Conservation (phyloP, 2,329 filamentous ascomycete genomes). For the Trichoderma afroharzianum region DNA sequence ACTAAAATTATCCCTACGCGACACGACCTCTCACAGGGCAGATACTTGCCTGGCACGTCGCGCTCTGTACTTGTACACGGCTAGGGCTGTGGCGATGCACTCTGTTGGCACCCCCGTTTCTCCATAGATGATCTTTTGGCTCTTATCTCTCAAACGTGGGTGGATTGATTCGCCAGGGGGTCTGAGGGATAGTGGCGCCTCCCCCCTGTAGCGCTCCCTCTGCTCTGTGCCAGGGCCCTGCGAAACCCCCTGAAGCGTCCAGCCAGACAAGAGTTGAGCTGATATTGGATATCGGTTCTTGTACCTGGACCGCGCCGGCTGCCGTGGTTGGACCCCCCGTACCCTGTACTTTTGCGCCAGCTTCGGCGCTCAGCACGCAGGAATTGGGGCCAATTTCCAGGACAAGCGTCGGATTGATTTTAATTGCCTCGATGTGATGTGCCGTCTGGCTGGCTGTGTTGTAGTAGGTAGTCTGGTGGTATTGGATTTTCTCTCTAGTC, state of each 20-base stretch:
- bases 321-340: neutral
- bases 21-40: neutral
- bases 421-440: conserved; percentile 29
- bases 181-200: neutral
- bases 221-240: neutral
- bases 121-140: conserved; percentile 15
- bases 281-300: neutral
- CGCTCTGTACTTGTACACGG: conserved; percentile 2
- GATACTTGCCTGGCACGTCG: neutral
- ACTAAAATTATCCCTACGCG: neutral
- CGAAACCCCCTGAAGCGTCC: neutral
- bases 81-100: conserved; percentile 17
- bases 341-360: neutral
- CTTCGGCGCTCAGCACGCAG: neutral
- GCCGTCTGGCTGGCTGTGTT: neutral
- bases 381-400: conserved; percentile 27
- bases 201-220: conserved; percentile 7
- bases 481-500: conserved; percentile 14
- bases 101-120: neutral
- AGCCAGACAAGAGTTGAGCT: neutral
- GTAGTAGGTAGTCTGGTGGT: neutral
- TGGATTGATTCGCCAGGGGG: conserved; percentile 32
- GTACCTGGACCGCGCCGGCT: neutral
- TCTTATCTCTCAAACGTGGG: conserved; percentile 30
- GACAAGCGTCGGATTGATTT: conserved; percentile 23